These are phyloP conservation scores for Trichodelitschia bisporula DNA, from an alignment of 495 filamentous ascomycete genomes.

Conservation along the genomic window DNA sequence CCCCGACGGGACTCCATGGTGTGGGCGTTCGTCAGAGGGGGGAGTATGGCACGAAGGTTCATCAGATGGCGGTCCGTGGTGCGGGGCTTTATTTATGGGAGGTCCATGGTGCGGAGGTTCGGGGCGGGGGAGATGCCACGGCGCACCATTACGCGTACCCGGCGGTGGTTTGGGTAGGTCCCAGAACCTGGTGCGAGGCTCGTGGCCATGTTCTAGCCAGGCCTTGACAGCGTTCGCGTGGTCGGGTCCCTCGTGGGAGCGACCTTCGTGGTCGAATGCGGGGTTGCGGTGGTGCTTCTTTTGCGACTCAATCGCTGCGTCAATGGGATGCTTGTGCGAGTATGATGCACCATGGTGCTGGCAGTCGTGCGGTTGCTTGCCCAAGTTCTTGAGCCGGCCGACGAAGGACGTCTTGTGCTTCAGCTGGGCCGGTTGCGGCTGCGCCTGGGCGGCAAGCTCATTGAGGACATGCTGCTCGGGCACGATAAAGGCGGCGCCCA, in stretches of 20 bases:
- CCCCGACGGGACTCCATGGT: slow-evolving; percentile 3
- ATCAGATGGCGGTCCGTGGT: slow-evolving; percentile 1
- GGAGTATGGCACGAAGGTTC: slow-evolving; percentile 3
- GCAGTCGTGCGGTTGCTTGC: too few relatives aligned
- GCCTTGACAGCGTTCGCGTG: not conserved
- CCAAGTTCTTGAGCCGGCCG: not conserved
- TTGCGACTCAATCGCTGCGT: too few relatives aligned
- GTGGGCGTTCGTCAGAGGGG: slow-evolving; percentile 1
- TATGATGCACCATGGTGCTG: too few relatives aligned
- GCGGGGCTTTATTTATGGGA: slow-evolving; percentile 1
- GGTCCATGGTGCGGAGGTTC: slow-evolving; percentile 10
- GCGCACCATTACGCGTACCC: too few relatives aligned
- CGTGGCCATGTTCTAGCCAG: slow-evolving; percentile 1
- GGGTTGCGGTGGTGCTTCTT: too few relatives aligned
- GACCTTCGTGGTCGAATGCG: too few relatives aligned
- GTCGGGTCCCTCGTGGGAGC: not conserved
- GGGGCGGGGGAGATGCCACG: slow-evolving; percentile 7
- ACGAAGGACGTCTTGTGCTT: too few relatives aligned
- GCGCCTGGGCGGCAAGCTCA: not conserved
- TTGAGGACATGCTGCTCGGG: slow-evolving; percentile 1
- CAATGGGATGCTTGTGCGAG: too few relatives aligned
- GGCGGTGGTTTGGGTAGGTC: too few relatives aligned
- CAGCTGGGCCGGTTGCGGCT: too few relatives aligned
- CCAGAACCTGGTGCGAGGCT: too few relatives aligned
- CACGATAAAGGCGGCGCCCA: not conserved